phyloP scores from a whole-genome alignment of 139 green algal species.

The Tetradesmus obliquus region DNA sequence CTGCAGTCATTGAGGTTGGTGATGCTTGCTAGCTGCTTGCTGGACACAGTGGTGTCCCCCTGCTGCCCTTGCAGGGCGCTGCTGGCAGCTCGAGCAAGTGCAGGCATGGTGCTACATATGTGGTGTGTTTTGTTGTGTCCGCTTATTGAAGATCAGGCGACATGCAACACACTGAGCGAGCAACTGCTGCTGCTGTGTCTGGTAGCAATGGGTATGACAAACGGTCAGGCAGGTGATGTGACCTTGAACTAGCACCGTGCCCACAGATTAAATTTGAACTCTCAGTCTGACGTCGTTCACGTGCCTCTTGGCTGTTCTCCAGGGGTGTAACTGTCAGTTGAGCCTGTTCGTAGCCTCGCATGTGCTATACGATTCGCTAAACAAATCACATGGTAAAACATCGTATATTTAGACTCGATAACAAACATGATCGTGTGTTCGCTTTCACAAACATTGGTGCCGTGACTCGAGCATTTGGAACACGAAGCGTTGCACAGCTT shows the following conservation, averaged over 20 bases:
- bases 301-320: background rate
- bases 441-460: background rate
- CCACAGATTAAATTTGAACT: too few species aligned
- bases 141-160: background rate
- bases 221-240: too few species aligned
- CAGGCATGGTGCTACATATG: background rate
- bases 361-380: background rate
- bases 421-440: too few species aligned
- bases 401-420: too few species aligned
- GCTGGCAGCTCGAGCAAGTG: background rate
- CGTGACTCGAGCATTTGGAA: background rate
- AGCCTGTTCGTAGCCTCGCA: background rate
- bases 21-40: background rate
- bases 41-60: background rate
- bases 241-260: too few species aligned
- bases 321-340: background rate
- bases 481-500: background rate
- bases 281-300: background rate
- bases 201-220: background rate
- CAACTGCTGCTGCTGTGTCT: conserved; percentile 8
- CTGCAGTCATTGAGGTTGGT: conserved; percentile 73
- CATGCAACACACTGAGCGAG: background rate
- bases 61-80: background rate
- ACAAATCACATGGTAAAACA: too few species aligned
- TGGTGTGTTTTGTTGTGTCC: background rate